Evolutionary conservation across 164 flowering plant genomes (phyloP).

Genomic region (Magnolia officinalis): DNA sequence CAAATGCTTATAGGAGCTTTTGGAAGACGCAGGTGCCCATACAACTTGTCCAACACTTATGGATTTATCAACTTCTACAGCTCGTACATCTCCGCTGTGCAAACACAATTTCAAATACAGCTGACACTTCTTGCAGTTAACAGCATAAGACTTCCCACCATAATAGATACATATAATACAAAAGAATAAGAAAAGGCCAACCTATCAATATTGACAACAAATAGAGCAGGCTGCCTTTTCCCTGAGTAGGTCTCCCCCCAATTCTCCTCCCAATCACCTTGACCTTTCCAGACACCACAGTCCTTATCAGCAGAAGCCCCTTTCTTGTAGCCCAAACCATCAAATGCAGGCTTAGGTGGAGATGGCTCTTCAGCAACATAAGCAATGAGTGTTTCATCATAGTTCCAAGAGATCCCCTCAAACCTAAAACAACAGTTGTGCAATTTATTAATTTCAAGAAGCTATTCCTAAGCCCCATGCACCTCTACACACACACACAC

Average conservation of each 20-base stretch:
- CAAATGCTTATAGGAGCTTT: conserved; percentile 45
- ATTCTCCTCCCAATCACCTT: conserved; percentile 86
- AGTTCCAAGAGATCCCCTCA: conserved; percentile 92
- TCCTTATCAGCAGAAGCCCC: conserved; percentile 57
- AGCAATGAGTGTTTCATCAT: conserved; percentile 74
- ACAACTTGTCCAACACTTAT: conserved; percentile 91
- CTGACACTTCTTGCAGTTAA: not conserved
- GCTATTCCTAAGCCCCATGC: not conserved
- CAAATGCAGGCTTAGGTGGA: conserved; percentile 67
- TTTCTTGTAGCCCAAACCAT: conserved; percentile 56
- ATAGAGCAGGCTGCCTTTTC: conserved; percentile 84
- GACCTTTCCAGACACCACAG: conserved; percentile 83
- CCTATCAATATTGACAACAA: conserved; percentile 68
- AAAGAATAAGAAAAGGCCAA: conserved; percentile 8
- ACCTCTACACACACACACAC: too few species aligned
- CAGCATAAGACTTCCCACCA: not conserved
- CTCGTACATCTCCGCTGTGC: conserved; percentile 72
- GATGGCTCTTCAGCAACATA: conserved; percentile 94
- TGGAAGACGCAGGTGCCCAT: conserved; percentile 66
- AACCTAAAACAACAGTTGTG: conserved; percentile 50
- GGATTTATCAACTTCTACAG: conserved; percentile 55
- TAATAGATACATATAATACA: not conserved
- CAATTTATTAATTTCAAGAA: not conserved
- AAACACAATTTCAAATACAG: conserved; percentile 11
- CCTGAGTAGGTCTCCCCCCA: conserved; percentile 97